Evolutionary conservation across 139 green algal genomes (phyloP).

Genomic region (Tetradesmus obliquus): DNA sequence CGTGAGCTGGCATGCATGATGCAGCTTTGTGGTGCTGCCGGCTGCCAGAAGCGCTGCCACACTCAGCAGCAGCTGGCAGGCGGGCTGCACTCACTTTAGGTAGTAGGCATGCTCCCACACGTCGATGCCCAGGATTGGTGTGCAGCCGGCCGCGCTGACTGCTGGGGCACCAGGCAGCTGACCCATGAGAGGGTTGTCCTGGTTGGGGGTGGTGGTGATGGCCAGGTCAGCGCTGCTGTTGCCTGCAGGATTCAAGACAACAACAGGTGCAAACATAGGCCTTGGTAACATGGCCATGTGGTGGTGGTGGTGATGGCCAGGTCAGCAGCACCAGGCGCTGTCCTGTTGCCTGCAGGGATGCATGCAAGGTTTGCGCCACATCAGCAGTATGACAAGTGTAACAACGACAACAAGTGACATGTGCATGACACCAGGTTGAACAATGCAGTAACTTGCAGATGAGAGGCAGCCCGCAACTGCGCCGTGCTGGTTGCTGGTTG

Average conservation of each 20-base stretch:
- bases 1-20: constrained; percentile 37
- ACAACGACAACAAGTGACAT: too few species aligned
- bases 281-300: neutral
- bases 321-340: too few species aligned
- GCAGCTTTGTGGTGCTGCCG: constrained; percentile 68
- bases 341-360: neutral
- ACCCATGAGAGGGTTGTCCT: constrained; percentile 85
- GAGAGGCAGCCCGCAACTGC: too few species aligned
- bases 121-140: constrained; percentile 82
- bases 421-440: too few species aligned
- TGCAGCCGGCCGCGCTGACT: constrained; percentile 55
- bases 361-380: neutral
- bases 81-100: constrained; percentile 49
- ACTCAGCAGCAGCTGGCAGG: too few species aligned
- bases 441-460: too few species aligned
- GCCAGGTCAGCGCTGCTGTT: constrained; percentile 55
- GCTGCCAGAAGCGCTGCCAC: too few species aligned
- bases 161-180: constrained; percentile 48
- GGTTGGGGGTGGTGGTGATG: constrained; percentile 84
- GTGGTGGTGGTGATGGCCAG: constrained; percentile 75
- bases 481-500: too few species aligned
- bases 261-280: constrained; percentile 58
- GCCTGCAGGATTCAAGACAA: constrained; percentile 57
- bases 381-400: too few species aligned
- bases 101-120: constrained; percentile 60